Evolutionary conservation across 306 rosid genomes (phyloP), one percentile per base, ranked within the genome.

Genomic region (Nissolia schottii): DNA sequence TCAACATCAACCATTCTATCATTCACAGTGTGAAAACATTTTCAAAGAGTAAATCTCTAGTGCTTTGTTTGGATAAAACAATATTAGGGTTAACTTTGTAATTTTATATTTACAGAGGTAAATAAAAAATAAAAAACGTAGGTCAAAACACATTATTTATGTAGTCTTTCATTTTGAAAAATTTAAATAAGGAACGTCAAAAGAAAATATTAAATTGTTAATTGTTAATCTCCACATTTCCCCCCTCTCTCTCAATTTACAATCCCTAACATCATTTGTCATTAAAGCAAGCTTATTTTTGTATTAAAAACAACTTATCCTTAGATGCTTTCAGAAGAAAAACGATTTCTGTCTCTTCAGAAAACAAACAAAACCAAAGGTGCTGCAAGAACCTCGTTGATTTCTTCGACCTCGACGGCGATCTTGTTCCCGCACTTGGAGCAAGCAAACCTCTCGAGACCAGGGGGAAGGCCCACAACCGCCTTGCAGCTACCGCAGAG

Each of bases 391-490:
- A 79, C 83, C 83, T 79, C 83, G 32, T 79, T 73, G 41, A 73
- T 59, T 18, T 66, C 75, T 40, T 71, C 75, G 45, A 20, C 10
- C 55, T 34, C 78, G 12, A 56, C 86, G 9, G 92, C 88, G 14
- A 87, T 90, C 78, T 79, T 88, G 73, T 78, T 87, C 15, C 70
- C 74, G 28, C 97, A 92, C 72, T 87, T 93, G 12, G 94, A 96
- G 67, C 97, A 92, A 34, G 81, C 56, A 58, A 92, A 87, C 87
- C 85, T 71, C 0, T 85, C 51, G 16, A 89, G 71, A 19, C 93
- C 89, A 29, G 79, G 84, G 16, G 94, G 96, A 28, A 81, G 94
- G 41, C 82, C 85, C 54, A 92, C 90, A 25, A 87, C 79, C 25
- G 88, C 90, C 61, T 81, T 89, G 62, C 97, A 92, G 29, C 84